Base-by-base conservation (phyloP, 108 stramenopile species). In the Heterococcus sp. region DNA sequence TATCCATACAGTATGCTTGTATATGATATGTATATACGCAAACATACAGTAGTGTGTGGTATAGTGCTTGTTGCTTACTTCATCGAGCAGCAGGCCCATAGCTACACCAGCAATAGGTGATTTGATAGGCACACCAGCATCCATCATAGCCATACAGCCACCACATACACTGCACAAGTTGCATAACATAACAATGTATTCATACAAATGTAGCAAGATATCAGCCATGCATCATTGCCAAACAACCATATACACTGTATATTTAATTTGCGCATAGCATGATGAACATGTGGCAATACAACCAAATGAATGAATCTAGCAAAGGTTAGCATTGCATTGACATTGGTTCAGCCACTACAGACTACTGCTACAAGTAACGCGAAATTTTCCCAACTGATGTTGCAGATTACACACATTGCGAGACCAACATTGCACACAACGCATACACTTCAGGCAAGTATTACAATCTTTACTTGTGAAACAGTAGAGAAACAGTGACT, bases 121-220 rank as follows among this genome's bases (percentile, higher is more conserved):
- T 14, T 94, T 77, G 4, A 94, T 40, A 1, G 96, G 95, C 68
- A 97, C 94, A 11, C 96, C 94, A 21, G 94, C 94, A 79, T 97
- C 94, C 73, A 93, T 69, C 36, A 97, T 77, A 21, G 93, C 92
- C 5, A 95, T 72, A 29, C 91, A 89, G 35, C 88, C 93, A 2
- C 93, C 94, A 84, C 96, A 97, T 35, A 93, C 95, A 64, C 91
- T 71, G 58, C 46, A 58, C 21, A 8, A n/a, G n/a, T n/a, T n/a
- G n/a, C n/a, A n/a, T n/a, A n/a, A n/a, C n/a, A n/a, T n/a, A n/a
- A n/a, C n/a, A n/a, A n/a, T n/a, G n/a, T n/a, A n/a, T n/a, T n/a
- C n/a, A n/a, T n/a, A n/a, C n/a, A n/a, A 21, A 58, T 58, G 21
- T 21, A 58, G 46, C 32, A 3, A 69, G 36, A 33, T 3, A 38